phyloP scores from a whole-genome alignment of 1,284 basidiomycete species.

The Meripilus lineatus region DNA sequence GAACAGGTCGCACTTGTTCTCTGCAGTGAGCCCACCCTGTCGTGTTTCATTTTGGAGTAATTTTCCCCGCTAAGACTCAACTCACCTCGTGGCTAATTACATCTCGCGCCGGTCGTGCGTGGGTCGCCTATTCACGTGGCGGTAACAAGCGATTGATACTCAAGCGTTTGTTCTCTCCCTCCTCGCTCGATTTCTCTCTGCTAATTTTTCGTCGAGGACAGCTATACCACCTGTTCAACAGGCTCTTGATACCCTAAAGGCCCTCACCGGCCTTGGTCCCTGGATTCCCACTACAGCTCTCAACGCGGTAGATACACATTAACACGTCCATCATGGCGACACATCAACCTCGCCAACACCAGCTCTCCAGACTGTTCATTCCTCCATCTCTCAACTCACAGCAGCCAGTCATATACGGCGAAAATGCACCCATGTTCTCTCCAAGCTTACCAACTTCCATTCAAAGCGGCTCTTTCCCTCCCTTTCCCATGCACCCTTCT shows the following conservation, averaged over 20 bases:
- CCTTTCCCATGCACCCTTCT: slow-evolving; percentile 36
- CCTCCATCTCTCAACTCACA: slow-evolving; percentile 27
- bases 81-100: too few relatives aligned
- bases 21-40: too few relatives aligned
- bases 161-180: too few relatives aligned
- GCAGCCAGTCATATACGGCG: slow-evolving; percentile 26
- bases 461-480: slow-evolving; percentile 54
- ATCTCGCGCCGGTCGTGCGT: too few relatives aligned
- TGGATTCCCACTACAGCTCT: background rate
- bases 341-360: slow-evolving; percentile 24
- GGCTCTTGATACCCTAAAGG: background rate
- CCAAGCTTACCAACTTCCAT: slow-evolving; percentile 59
- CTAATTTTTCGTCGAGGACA: too few relatives aligned
- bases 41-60: too few relatives aligned
- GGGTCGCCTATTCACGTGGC: too few relatives aligned
- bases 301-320: background rate
- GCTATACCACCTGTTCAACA: background rate
- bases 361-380: slow-evolving; percentile 31
- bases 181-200: too few relatives aligned
- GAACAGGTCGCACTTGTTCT: too few relatives aligned
- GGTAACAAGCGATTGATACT: too few relatives aligned
- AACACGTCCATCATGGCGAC: slow-evolving; percentile 17
- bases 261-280: background rate
- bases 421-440: slow-evolving; percentile 47
- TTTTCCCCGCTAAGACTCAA: too few relatives aligned